phyloP scores from a whole-genome alignment of 177 flowering plant species.

The Vitis hybrid region DNA sequence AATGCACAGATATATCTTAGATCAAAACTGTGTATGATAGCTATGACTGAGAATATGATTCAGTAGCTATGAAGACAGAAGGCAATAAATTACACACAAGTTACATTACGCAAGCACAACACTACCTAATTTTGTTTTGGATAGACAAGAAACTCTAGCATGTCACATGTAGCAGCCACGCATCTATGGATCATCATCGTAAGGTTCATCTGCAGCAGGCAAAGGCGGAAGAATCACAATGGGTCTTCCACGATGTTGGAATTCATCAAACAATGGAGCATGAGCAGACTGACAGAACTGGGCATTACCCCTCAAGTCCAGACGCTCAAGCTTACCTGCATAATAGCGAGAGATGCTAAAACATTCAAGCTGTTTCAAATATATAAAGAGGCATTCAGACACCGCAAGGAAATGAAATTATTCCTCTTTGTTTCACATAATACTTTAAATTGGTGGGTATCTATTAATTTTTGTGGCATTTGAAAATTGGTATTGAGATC shows the following conservation, averaged over 20 bases:
- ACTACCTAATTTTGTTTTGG: background rate
- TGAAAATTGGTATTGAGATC: background rate
- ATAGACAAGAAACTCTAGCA: background rate
- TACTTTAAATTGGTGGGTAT: background rate
- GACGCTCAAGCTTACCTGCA: constrained; percentile 51
- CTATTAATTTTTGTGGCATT: too few species aligned
- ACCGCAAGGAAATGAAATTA: background rate
- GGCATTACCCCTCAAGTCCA: constrained; percentile 65
- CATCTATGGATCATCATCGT: constrained; percentile 64
- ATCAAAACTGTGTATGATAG: too few species aligned
- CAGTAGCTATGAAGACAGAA: too few species aligned
- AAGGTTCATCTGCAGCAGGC: constrained; percentile 24
- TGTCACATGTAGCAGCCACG: constrained; percentile 1
- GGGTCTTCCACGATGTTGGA: constrained; percentile 41
- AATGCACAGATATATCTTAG: too few species aligned
- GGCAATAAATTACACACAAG: background rate
- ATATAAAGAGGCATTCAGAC: background rate
- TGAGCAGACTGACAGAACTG: constrained; percentile 24
- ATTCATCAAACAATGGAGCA: constrained; percentile 34
- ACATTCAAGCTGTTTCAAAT: background rate
- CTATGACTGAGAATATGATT: too few species aligned
- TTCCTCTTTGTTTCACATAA: background rate
- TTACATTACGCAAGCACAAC: background rate
- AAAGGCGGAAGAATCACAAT: constrained; percentile 37
- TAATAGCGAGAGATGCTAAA: background rate